Percentiles rank a stretch among this genome's conserved stretches.
phyloP scores from a whole-genome alignment of 192 early-diverging fungal species.

The Backusella tuberculispora region DNA sequence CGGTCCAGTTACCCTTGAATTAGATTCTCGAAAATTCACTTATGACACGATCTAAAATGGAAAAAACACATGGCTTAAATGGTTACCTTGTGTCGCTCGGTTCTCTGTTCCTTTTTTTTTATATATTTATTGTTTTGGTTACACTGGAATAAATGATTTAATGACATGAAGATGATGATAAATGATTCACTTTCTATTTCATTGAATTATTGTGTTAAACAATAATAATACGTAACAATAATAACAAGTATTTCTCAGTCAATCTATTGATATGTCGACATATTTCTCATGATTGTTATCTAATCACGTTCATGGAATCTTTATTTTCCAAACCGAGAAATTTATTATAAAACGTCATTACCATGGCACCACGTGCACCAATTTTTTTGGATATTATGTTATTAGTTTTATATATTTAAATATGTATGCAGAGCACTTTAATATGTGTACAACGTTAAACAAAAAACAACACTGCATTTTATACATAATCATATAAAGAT shows the following conservation, averaged over 20 bases:
- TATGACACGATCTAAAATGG: constrained; percentile 32
- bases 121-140: neutral
- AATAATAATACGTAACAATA: too few relatives aligned
- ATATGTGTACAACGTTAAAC: neutral
- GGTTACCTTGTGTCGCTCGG: neutral
- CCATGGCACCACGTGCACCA: too few relatives aligned
- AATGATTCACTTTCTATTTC: neutral
- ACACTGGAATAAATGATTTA: neutral
- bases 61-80: neutral
- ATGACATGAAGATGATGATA: neutral
- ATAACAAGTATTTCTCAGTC: too few relatives aligned
- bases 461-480: neutral
- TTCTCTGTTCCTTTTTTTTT: neutral
- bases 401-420: neutral
- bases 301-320: too few relatives aligned
- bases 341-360: too few relatives aligned
- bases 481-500: too few relatives aligned
- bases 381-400: neutral
- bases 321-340: too few relatives aligned
- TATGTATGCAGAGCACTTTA: neutral
- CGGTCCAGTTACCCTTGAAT: constrained; percentile 62
- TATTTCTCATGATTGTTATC: too few relatives aligned
- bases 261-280: too few relatives aligned
- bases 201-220: too few relatives aligned
- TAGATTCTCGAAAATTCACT: constrained; percentile 60